Evolutionary conservation across 2,329 filamentous ascomycete species (phyloP).

Genomic region (Cladosporium sp.): DNA sequence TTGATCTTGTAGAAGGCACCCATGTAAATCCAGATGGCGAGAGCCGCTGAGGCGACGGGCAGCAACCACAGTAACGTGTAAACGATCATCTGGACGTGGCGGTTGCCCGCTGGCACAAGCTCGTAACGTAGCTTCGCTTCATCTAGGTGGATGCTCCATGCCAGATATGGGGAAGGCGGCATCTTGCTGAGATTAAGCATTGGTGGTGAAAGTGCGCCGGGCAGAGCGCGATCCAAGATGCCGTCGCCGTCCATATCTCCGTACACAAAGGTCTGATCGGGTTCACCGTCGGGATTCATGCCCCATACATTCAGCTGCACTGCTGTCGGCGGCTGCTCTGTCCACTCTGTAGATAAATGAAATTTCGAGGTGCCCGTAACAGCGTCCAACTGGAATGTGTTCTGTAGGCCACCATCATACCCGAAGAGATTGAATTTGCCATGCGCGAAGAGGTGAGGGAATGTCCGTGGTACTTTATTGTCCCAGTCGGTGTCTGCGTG

Average conservation of each 20-base stretch:
- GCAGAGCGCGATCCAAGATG: slow-evolving; percentile 58
- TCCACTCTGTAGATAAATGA: slow-evolving; percentile 61
- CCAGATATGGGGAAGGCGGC: slow-evolving; percentile 52
- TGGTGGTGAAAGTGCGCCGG: slow-evolving; percentile 53
- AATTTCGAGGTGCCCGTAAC: slow-evolving; percentile 52
- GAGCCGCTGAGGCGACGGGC: slow-evolving; percentile 47
- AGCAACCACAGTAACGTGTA: slow-evolving; percentile 52
- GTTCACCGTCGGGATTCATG: slow-evolving; percentile 58
- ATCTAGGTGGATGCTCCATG: slow-evolving; percentile 53
- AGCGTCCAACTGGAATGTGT: slow-evolving; percentile 48
- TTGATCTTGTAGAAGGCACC: slow-evolving; percentile 61
- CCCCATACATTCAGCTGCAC: slow-evolving; percentile 65
- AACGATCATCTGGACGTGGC: slow-evolving; percentile 50
- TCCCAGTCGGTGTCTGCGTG: slow-evolving; percentile 51
- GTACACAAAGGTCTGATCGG: slow-evolving; percentile 56
- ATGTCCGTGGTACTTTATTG: slow-evolving; percentile 42
- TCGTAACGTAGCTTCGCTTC: slow-evolving; percentile 52
- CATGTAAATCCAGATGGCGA: slow-evolving; percentile 55
- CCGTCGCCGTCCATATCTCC: slow-evolving; percentile 61
- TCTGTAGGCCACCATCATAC: slow-evolving; percentile 56
- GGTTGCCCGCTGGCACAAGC: slow-evolving; percentile 52
- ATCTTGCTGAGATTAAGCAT: slow-evolving; percentile 55
- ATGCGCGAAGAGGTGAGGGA: slow-evolving; percentile 60
- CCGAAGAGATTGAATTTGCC: slow-evolving; percentile 62
- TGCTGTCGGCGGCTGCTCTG: no score